Conservation (phyloP, 208 protist genomes). For the Acanthamoeba quina region DNA sequence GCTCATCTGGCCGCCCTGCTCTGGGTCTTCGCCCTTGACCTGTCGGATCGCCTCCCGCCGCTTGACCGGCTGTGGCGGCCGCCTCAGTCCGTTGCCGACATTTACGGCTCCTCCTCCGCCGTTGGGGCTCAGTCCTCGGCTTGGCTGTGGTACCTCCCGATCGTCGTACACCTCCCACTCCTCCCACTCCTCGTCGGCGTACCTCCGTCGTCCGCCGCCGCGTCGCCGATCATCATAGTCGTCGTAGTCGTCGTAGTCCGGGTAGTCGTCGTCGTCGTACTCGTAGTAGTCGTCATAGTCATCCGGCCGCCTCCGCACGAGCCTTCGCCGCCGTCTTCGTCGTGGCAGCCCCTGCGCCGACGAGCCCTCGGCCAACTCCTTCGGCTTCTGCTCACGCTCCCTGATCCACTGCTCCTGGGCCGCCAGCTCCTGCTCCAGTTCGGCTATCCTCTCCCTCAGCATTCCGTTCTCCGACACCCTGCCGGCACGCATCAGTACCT, state of each 20-base stretch:
- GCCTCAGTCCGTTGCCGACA: too few relatives aligned
- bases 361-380: not conserved
- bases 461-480: constrained; percentile 2
- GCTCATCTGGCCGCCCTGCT: too few relatives aligned
- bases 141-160: not conserved
- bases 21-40: not conserved
- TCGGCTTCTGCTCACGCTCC: not conserved
- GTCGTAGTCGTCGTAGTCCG: not conserved
- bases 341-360: not conserved
- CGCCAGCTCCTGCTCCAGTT: not conserved
- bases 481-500: not conserved
- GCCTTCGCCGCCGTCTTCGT: not conserved
- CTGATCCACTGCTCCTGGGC: not conserved
- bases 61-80: not conserved
- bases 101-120: too few relatives aligned
- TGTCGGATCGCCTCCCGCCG: not conserved
- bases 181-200: not conserved
- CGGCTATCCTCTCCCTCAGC: not conserved
- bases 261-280: not conserved
- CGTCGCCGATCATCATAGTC: not conserved
- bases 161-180: not conserved
- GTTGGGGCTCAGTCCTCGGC: not conserved
- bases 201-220: not conserved
- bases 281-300: not conserved
- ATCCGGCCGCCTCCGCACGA: not conserved